Evolutionary conservation across 257 asterid genomes (phyloP), one percentile per base, ranked within the genome.

Genomic region (Anisodus tanguticus): DNA sequence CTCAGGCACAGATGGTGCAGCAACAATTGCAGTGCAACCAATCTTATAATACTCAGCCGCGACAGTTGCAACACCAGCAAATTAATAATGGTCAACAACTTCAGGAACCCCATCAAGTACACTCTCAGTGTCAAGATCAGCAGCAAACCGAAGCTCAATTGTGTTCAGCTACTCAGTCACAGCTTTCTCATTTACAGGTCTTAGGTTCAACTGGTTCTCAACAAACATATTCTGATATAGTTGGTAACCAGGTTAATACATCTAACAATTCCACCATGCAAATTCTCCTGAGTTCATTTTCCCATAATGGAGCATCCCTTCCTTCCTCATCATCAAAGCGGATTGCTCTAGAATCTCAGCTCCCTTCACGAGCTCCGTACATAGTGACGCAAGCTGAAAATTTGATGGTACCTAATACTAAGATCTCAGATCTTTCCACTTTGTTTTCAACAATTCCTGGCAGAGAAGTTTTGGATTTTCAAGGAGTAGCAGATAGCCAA

Each of bases 1-100:
- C 97, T 83, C 98, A 93, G 85, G 94, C 97, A 82, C 98, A 92
- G 88, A 87, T 95, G 60, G 86, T 94, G 88, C 98, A 94, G 84
- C 97, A 94, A 79, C 94, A 90, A 72, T 84, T 91, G 89, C 93
- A 90, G 88, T 16, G 78, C 31, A 31, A 69, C 54, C 78, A 69
- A 69, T 69, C 78, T 41, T 41, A 69, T 41, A 16, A 69, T 69
- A 43, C 53, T 69, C 54, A 16, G 31, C 78, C 16, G 54, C 78
- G 16, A 16, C 78, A 69, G 78, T 69, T 69, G 78, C 78, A 69
- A 26, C 86, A 81, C 26, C 89, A 84, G 57, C 92, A 87, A 79
- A 85, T 90, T 39, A 87, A 83, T 83, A 85, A 88, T 39, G 92
- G 91, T 82, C 95, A 87, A 57, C 94, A 89, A 67, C 86, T 85